These are phyloP conservation scores for Ceratocystis papillata DNA, from an alignment of 2,329 filamentous ascomycete genomes.

Conservation along the genomic window DNA sequence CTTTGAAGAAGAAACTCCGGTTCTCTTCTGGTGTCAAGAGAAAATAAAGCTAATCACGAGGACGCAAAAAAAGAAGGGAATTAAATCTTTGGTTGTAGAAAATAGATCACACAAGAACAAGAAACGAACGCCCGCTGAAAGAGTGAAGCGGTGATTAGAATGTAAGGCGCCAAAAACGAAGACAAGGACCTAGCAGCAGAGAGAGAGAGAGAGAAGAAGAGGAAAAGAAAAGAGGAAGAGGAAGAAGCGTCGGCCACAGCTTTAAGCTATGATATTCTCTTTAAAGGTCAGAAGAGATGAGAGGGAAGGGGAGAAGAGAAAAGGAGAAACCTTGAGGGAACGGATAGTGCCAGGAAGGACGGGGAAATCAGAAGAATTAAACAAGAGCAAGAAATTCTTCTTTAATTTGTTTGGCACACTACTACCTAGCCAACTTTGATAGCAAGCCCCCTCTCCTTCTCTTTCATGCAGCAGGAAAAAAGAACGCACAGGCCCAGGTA, in stretches of 20 bases:
- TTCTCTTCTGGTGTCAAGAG: conserved; percentile 26
- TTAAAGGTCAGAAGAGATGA: conserved; percentile 32
- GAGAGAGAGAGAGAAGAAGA: conserved; percentile 35
- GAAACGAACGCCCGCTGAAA: conserved; percentile 73
- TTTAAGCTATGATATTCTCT: conserved; percentile 44
- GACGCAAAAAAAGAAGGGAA: conserved; percentile 6
- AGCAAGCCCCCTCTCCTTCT: no score
- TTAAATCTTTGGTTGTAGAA: conserved; percentile 5
- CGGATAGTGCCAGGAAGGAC: conserved; percentile 13
- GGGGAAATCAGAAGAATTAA: conserved; percentile 11
- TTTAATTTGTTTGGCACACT: conserved; percentile 2
- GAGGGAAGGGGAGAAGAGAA: conserved; percentile 26
- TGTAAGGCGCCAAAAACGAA: conserved; percentile 28
- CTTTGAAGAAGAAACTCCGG: conserved; percentile 22
- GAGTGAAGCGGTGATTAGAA: conserved; percentile 64
- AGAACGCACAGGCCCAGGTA: conserved; percentile 5
- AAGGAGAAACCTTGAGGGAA: conserved; percentile 14
- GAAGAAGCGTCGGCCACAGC: conserved; percentile 31
- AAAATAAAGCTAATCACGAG: conserved; percentile 25
- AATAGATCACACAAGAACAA: conserved; percentile 16
- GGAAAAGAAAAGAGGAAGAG: conserved; percentile 36
- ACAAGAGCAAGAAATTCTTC: conserved; percentile 2
- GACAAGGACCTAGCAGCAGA: conserved; percentile 16
- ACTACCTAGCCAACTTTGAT: not conserved
- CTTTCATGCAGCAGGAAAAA: not conserved